Evolutionary conservation across 768 basidiomycete genomes (phyloP).

Genomic region (Amanita rimosa): DNA sequence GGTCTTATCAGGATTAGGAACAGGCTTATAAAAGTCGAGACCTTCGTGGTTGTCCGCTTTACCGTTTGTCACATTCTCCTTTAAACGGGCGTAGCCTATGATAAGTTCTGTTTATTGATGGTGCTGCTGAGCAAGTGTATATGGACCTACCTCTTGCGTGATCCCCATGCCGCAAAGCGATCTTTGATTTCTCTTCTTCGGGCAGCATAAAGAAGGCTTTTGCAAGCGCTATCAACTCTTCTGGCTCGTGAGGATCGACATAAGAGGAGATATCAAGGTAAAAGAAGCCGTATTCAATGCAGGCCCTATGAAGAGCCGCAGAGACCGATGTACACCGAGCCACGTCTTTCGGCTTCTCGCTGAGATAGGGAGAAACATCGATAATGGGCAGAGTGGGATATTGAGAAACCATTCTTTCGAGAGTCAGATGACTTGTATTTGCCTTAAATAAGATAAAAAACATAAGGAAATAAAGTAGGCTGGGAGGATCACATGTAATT

Average conservation of each 20-base stretch:
- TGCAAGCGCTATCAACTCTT: conserved; percentile 53
- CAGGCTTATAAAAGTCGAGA: conserved; percentile 72
- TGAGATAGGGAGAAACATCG: conserved; percentile 55
- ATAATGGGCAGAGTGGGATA: conserved; percentile 52
- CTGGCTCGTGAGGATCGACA: conserved; percentile 44
- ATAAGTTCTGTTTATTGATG: not conserved
- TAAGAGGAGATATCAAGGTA: conserved; percentile 66
- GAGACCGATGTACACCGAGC: conserved; percentile 34
- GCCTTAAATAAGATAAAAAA: conserved; percentile 7
- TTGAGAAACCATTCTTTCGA: not conserved
- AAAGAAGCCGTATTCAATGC: conserved; percentile 79
- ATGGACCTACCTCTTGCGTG: conserved; percentile 52
- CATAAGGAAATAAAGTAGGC: conserved; percentile 1
- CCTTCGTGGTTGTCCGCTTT: conserved; percentile 81
- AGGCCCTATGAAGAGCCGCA: conserved; percentile 59
- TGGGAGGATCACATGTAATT: conserved; percentile 1
- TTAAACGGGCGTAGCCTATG: conserved; percentile 68
- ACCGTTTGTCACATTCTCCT: conserved; percentile 81
- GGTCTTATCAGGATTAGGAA: conserved; percentile 55
- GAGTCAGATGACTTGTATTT: conserved; percentile 2
- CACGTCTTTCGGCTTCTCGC: conserved; percentile 17
- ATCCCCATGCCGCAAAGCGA: conserved; percentile 62
- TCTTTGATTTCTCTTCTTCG: conserved; percentile 66
- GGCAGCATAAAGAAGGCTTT: conserved; percentile 64
- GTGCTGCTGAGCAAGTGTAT: not conserved